Conservation (phyloP, 2,329 filamentous ascomycete species). For the Aspergillus phoenicis region DNA sequence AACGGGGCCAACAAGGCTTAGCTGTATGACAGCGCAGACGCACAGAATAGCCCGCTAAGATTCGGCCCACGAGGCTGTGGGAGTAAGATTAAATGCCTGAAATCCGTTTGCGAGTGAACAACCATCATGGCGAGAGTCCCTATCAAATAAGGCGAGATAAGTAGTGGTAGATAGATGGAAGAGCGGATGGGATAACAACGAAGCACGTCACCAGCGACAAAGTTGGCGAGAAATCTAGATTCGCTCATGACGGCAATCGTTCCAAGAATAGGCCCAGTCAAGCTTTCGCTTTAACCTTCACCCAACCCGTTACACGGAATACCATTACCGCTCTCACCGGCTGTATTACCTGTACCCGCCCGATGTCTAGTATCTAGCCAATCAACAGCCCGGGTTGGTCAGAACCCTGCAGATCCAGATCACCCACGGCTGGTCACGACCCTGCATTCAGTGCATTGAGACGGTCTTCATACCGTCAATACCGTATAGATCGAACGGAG, state of each 20-base stretch:
- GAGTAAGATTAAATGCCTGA: background rate
- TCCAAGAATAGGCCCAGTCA: background rate
- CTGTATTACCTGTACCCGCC: background rate
- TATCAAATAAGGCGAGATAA: no score
- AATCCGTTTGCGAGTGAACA: no score
- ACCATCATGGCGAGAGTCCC: background rate
- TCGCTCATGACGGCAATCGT: no score
- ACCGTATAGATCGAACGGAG: background rate
- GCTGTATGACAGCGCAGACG: background rate
- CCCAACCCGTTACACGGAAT: no score
- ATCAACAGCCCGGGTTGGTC: background rate
- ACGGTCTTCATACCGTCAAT: background rate
- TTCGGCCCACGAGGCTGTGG: constrained; percentile 1
- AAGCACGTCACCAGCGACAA: no score
- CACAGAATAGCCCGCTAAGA: background rate
- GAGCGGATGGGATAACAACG: background rate
- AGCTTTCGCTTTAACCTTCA: background rate
- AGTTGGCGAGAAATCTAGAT: no score
- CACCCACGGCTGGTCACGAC: background rate
- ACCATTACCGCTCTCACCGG: background rate
- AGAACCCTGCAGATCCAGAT: background rate
- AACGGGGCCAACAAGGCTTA: constrained; percentile 1
- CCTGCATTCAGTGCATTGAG: background rate
- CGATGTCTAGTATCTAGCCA: background rate
- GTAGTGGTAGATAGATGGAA: background rate